phyloP scores from a whole-genome alignment of 164 flowering plant genomes.

The Magnolia changhungtana region DNA sequence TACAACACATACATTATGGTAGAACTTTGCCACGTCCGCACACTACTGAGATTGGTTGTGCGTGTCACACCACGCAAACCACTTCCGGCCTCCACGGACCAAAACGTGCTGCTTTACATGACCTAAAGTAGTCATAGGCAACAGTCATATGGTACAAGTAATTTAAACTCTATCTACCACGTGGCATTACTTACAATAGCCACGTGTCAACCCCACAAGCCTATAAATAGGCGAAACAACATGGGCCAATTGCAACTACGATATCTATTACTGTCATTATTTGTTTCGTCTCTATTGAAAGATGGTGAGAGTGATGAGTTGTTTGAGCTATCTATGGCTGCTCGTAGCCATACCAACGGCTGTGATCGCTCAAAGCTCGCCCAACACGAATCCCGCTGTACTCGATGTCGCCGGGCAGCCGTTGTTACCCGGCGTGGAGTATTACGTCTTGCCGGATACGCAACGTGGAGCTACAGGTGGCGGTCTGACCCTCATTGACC shows the following conservation, averaged over 20 bases:
- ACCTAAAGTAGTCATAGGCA: too few species aligned
- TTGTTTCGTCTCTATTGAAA: neutral
- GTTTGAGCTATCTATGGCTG: neutral
- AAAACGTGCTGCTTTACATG: too few species aligned
- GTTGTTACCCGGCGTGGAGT: conserved; percentile 16
- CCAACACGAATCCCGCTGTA: conserved; percentile 5
- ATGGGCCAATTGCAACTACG: neutral
- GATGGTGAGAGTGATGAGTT: neutral
- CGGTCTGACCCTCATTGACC: conserved; percentile 15
- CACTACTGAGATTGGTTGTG: too few species aligned
- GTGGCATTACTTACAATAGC: too few species aligned
- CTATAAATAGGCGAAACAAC: neutral
- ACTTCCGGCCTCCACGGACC: too few species aligned
- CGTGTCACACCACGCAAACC: too few species aligned
- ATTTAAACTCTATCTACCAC: too few species aligned
- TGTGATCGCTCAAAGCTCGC: neutral
- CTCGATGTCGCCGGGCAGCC: conserved; percentile 24
- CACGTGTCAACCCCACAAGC: neutral
- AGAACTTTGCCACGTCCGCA: too few species aligned
- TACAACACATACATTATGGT: too few species aligned
- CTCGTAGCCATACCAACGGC: neutral
- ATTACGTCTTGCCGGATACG: conserved; percentile 14
- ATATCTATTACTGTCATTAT: too few species aligned
- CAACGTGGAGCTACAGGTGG: conserved; percentile 3
- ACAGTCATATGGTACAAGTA: too few species aligned